Percentiles rank a stretch among this genome's conserved stretches.
phyloP scores from a whole-genome alignment of 805 yeast genomes.

The Lachancea meyersii region DNA sequence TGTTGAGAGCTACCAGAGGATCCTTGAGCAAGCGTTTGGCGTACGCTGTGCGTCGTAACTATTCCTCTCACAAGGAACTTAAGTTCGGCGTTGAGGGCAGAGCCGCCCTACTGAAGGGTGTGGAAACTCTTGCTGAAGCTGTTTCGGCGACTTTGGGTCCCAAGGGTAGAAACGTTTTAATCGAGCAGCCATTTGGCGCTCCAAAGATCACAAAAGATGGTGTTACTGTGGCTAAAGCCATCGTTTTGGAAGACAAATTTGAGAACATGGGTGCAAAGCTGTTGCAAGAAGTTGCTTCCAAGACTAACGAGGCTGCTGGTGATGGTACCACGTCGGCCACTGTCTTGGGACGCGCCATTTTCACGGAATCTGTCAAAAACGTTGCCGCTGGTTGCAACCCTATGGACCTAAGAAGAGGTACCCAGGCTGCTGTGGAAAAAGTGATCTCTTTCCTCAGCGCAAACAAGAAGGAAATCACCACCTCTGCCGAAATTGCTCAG shows the following conservation, averaged over 20 bases:
- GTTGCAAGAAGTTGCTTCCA: constrained; percentile 93
- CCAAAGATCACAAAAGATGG: constrained; percentile 99
- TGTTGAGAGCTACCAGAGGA: constrained; percentile 10
- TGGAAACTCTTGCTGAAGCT: constrained; percentile 90
- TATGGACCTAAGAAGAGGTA: constrained; percentile 95
- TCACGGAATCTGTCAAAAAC: constrained; percentile 90
- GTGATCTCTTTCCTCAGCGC: constrained; percentile 77
- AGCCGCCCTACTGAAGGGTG: constrained; percentile 90
- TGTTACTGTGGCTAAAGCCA: constrained; percentile 90
- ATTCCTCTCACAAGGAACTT: constrained; percentile 74
- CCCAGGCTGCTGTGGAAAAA: constrained; percentile 93
- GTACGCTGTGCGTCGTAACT: constrained; percentile 25
- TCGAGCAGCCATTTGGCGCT: constrained; percentile 93
- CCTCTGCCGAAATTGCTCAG: constrained; percentile 92
- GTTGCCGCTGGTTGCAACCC: constrained; percentile 99
- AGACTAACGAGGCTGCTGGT: constrained; percentile 96
- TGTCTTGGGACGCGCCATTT: constrained; percentile 89
- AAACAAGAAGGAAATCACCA: constrained; percentile 89
- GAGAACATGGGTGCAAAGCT: constrained; percentile 96
- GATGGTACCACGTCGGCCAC: constrained; percentile 99
- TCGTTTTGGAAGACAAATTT: constrained; percentile 78
- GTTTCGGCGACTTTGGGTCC: constrained; percentile 97
- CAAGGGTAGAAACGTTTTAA: constrained; percentile 93
- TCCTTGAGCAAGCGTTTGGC: constrained; percentile 1
- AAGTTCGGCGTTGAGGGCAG: constrained; percentile 97